Evolutionary conservation across 805 yeast genomes (phyloP), one percentile per base, ranked within the genome.

Genomic region (Torulaspora microellipsoides): DNA sequence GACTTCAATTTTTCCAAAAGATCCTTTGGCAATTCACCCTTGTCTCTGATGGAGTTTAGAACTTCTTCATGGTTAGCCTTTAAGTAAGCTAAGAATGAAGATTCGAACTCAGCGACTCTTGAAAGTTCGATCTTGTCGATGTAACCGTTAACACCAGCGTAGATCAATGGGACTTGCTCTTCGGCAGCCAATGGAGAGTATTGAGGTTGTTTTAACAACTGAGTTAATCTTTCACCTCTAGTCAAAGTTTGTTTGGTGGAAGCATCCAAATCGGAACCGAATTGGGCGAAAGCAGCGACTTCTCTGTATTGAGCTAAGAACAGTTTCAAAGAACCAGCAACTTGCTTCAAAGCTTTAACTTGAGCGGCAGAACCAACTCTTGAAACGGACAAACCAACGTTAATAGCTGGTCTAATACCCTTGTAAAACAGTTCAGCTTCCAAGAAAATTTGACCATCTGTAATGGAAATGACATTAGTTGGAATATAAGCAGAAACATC

Each of bases 301-400:
- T 93, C 99, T 88, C 99, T 90, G 86, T 93, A 93, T 81, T 93
- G 99, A 66, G 99, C 99, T 82, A 93, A 86, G 96, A 89, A 93
- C 75, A 93, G 87, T 77, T 93, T 93, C 78, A 93, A 85, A 62
- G 99, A 93, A 85, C 99, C 99, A 62, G 99, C 99, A 76, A 93
- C 98, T 82, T 93, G 98, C 79, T 93, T 93, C 95, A 93, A 88
- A 75, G 99, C 99, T 83, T 93, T 93, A 66, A 93, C 98, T 81
- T 93, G 99, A 67, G 99, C 99, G 67, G 99, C 99, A 58, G 98
- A 91, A 78, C 99, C 99, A 78, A 93, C 99, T 82, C 99, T 95
- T 67, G 99, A 93, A 65, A 91, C 99, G 66, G 98, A 93, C 68
- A 91, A 83, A 90, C 99, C 99, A 74, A 91, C 98, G 76, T 91